Conservation (phyloP, 2,329 filamentous ascomycete genomes). For the Penicillium sp. region DNA sequence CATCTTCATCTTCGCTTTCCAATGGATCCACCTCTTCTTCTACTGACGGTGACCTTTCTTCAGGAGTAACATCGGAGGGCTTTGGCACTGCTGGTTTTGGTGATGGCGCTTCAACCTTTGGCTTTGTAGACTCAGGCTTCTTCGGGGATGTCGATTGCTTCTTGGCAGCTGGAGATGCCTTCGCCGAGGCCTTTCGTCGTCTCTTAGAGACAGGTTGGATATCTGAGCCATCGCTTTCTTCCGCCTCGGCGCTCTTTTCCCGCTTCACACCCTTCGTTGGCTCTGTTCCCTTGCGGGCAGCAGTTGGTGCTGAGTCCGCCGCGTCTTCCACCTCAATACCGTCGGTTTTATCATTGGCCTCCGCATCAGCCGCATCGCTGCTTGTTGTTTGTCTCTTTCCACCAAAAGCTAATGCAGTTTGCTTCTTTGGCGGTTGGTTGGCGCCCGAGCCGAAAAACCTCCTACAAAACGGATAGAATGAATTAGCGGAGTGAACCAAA, state of each 20-base stretch:
- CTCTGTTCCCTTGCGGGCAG: slow-evolving; percentile 10
- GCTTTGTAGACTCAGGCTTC: slow-evolving; percentile 15
- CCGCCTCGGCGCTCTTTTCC: slow-evolving; percentile 39
- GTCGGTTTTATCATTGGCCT: slow-evolving; percentile 18
- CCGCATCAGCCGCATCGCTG: slow-evolving; percentile 27
- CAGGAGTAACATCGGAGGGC: slow-evolving; percentile 46
- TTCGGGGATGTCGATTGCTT: slow-evolving; percentile 22
- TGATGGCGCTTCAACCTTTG: slow-evolving; percentile 21
- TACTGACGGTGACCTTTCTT: slow-evolving; percentile 32
- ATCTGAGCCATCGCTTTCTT: slow-evolving; percentile 53
- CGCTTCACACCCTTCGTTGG: slow-evolving; percentile 33
- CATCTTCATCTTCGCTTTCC: slow-evolving; percentile 54
- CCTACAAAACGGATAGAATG: slow-evolving; percentile 47
- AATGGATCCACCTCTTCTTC: slow-evolving; percentile 38
- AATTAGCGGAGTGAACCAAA: not conserved
- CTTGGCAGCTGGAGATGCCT: slow-evolving; percentile 36
- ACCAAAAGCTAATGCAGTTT: slow-evolving; percentile 75
- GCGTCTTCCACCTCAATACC: slow-evolving; percentile 14
- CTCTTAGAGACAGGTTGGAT: slow-evolving; percentile 61
- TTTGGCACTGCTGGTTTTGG: slow-evolving; percentile 30
- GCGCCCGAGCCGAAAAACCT: slow-evolving; percentile 77
- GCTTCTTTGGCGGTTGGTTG: slow-evolving; percentile 62
- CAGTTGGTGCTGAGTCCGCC: slow-evolving; percentile 4
- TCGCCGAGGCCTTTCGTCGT: slow-evolving; percentile 33
- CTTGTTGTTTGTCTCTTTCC: slow-evolving; percentile 49